A percentile compares a stretch with the other conserved stretches of the same genome.
Evolutionary conservation across 2,329 filamentous ascomycete species (phyloP).

Genomic region (Colletotrichum sojae): DNA sequence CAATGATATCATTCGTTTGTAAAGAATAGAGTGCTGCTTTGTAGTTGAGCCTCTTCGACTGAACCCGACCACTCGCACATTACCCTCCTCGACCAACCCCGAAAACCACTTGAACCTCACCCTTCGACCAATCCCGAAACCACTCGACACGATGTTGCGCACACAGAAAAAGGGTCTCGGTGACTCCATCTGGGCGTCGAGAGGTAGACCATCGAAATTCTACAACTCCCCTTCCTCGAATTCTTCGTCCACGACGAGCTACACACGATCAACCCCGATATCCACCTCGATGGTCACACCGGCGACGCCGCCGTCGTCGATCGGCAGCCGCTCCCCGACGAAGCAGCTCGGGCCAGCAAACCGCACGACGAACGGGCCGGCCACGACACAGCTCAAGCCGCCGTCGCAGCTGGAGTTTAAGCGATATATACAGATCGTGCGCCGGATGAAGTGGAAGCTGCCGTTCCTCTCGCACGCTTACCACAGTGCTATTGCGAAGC

Average conservation of each 20-base stretch:
- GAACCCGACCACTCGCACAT: no score
- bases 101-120: background rate
- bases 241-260: background rate
- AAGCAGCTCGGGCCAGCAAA: background rate
- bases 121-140: background rate
- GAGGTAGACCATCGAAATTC: constrained; percentile 14
- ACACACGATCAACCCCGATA: background rate
- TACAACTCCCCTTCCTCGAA: background rate
- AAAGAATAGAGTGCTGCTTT: no score
- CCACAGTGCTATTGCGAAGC: constrained; percentile 58
- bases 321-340: background rate
- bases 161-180: constrained; percentile 20
- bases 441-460: constrained; percentile 74
- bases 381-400: constrained; percentile 32
- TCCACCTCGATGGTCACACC: constrained; percentile 23
- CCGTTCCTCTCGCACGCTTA: constrained; percentile 72
- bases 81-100: no score
- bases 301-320: constrained; percentile 1
- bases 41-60: no score
- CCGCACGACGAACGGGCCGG: background rate
- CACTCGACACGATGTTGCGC: constrained; percentile 6
- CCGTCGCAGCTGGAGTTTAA: constrained; percentile 61
- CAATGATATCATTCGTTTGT: no score
- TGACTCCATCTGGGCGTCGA: constrained; percentile 37
- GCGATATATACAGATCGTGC: constrained; percentile 72